phyloP scores from a whole-genome alignment of 2,329 filamentous ascomycete genomes.

The Colletotrichum acutatum region DNA sequence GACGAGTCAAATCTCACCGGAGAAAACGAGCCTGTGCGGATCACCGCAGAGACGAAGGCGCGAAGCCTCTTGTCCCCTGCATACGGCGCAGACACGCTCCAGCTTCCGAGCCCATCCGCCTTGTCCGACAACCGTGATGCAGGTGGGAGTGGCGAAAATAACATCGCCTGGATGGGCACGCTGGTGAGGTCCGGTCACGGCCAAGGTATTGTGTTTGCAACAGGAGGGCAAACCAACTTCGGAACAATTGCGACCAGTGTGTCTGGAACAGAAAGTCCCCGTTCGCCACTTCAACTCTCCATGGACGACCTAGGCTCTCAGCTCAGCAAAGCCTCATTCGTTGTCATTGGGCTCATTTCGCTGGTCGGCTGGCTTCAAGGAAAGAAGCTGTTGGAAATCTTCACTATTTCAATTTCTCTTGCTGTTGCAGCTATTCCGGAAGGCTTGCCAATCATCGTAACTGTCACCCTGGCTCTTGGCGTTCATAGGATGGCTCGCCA shows the following conservation, averaged over 20 bases:
- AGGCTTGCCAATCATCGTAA: conserved; percentile 97
- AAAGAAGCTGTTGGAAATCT: conserved; percentile 90
- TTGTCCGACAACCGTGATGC: conserved; percentile 71
- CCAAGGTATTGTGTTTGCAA: conserved; percentile 96
- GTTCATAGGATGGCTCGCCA: conserved; percentile 96
- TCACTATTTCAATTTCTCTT: conserved; percentile 96
- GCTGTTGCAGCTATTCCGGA: conserved; percentile 97
- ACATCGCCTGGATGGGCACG: conserved; percentile 98
- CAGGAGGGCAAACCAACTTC: conserved; percentile 93
- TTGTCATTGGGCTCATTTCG: conserved; percentile 92
- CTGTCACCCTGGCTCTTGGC: conserved; percentile 92
- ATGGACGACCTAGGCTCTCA: conserved; percentile 99
- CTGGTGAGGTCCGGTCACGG: conserved; percentile 94
- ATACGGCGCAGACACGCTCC: conserved; percentile 42
- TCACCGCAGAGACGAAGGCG: conserved; percentile 72
- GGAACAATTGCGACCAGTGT: conserved; percentile 95
- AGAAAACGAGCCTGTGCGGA: conserved; percentile 91
- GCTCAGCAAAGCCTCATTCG: conserved; percentile 95
- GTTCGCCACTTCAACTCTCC: conserved; percentile 91
- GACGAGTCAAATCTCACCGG: conserved; percentile 97
- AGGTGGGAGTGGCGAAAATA: conserved; percentile 79
- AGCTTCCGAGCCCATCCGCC: conserved; percentile 51
- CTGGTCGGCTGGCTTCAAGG: conserved; percentile 91
- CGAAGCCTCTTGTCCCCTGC: conserved; percentile 45
- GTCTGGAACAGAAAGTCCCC: conserved; percentile 92